Evolutionary conservation across 768 basidiomycete genomes (phyloP), one percentile per base, ranked within the genome.

Genomic region (Hericium coralloides): DNA sequence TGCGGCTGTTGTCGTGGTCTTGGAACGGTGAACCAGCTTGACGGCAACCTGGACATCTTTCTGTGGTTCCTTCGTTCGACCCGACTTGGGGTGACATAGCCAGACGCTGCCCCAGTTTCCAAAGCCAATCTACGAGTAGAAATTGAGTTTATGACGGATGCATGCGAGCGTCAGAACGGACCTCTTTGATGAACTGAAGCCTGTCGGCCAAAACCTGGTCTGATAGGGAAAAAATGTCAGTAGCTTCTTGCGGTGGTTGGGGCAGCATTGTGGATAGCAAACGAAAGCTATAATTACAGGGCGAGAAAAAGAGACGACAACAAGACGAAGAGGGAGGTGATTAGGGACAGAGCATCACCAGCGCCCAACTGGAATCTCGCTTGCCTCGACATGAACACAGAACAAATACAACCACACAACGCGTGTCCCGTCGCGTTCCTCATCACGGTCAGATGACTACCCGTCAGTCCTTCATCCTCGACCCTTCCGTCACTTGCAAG

Each of bases 81-180:
- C 69, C 22, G 74, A 74, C 70, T 82, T 89, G 58, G 85, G 83
- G 38, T 73, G 74, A 66, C 85, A 89, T 62, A 88, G 72, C 90
- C 89, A 92, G 60, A 93, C 91, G 67, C 85, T 87, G 38, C 92
- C 92, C 92, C 92, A 95, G 73, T 93, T 94, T 45, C 92, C 92
- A 67, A 81, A 91, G 36, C 92, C 92, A 73, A 92, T 87, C 88
- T 92, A 58, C 6, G 52, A 18, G 31, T 9, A 31, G 31, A 9
- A 31, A 31, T 31, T 31, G 8, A 31, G 31, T 31, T 9, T 31
- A 43, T 14, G 43, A 25, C 57, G 39, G 60, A 56, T 54, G 56
- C 22, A 43, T 31, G 49, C 22, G 22, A 22, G 49, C 18, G 15
- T 17, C 50, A 51, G n/a, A 50, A 65, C 74, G 18, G 60, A 83